Conservation (phyloP, 352 stramenopile species). For the Globisporangium polare region DNA sequence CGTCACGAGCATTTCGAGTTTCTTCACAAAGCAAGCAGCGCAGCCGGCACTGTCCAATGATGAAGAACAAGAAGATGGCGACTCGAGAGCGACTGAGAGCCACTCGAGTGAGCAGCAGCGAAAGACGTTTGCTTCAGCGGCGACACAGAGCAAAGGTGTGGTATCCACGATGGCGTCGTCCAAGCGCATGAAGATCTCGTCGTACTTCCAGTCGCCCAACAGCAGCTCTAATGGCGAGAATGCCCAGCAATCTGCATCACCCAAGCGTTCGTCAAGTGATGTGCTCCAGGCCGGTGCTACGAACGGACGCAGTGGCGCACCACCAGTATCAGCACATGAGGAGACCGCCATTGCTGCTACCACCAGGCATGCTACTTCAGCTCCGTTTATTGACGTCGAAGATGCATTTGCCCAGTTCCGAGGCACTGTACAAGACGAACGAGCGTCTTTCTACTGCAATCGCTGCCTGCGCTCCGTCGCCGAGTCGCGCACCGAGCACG, state of each 20-base stretch:
- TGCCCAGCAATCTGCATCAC: background rate
- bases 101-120: slow-evolving; percentile 21
- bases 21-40: slow-evolving; percentile 50
- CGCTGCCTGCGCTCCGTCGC: slow-evolving; percentile 30
- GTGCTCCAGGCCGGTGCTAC: background rate
- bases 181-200: slow-evolving; percentile 60
- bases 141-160: slow-evolving; percentile 11
- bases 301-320: background rate
- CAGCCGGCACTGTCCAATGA: background rate
- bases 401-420: slow-evolving; percentile 21
- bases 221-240: background rate
- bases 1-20: slow-evolving; percentile 60
- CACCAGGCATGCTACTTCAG: background rate
- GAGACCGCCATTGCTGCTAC: background rate
- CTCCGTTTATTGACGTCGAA: background rate
- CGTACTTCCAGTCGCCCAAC: slow-evolving; percentile 35
- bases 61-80: slow-evolving; percentile 6
- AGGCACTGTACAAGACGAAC: background rate
- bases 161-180: slow-evolving; percentile 14
- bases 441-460: slow-evolving; percentile 27
- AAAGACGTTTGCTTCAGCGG: slow-evolving; percentile 21
- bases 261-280: background rate
- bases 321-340: background rate
- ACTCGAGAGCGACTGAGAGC: background rate
- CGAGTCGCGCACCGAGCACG: slow-evolving; percentile 40